Conservation (phyloP, 2,329 filamentous ascomycete species). For the Pseudogymnoascus sp. region DNA sequence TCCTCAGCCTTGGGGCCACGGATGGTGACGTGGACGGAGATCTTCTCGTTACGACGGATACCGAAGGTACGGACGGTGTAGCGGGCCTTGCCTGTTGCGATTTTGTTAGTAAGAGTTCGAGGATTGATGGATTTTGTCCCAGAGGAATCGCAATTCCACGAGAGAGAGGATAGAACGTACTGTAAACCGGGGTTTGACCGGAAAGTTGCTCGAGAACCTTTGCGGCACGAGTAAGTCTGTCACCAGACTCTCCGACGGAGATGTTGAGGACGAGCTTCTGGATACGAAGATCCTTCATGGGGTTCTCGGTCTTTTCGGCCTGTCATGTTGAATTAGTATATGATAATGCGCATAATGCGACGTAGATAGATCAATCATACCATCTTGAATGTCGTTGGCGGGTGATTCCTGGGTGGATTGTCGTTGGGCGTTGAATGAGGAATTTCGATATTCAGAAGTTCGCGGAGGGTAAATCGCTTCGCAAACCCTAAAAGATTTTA, state of each 20-base stretch:
- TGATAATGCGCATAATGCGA: not conserved
- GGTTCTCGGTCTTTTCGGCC: conserved; percentile 87
- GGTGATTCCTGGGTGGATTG: conserved; percentile 10
- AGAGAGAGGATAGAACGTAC: conserved; percentile 43
- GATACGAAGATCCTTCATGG: conserved; percentile 99
- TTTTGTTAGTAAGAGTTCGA: conserved; percentile 15
- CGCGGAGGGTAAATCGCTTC: conserved; percentile 9
- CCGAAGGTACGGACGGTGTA: conserved; percentile 99
- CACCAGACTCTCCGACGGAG: conserved; percentile 99
- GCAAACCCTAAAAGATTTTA: conserved; percentile 12
- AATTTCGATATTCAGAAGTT: conserved; percentile 11
- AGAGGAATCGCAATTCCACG: not conserved
- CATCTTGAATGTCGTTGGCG: conserved; percentile 13
- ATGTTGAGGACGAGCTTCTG: conserved; percentile 99
- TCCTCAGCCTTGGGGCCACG: conserved; percentile 99
- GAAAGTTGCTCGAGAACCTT: conserved; percentile 99
- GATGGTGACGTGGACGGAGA: conserved; percentile 98
- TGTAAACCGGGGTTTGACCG: conserved; percentile 99
- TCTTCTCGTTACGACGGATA: conserved; percentile 99
- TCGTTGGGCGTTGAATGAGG: conserved; percentile 2
- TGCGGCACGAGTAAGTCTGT: conserved; percentile 98
- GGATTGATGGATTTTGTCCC: conserved; percentile 14
- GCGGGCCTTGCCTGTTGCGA: conserved; percentile 79
- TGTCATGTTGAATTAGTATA: conserved; percentile 30
- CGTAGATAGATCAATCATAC: conserved; percentile 6